These are phyloP conservation scores for Eustoma russellianum DNA, from an alignment of 257 asterid species.

Conservation along the genomic window DNA sequence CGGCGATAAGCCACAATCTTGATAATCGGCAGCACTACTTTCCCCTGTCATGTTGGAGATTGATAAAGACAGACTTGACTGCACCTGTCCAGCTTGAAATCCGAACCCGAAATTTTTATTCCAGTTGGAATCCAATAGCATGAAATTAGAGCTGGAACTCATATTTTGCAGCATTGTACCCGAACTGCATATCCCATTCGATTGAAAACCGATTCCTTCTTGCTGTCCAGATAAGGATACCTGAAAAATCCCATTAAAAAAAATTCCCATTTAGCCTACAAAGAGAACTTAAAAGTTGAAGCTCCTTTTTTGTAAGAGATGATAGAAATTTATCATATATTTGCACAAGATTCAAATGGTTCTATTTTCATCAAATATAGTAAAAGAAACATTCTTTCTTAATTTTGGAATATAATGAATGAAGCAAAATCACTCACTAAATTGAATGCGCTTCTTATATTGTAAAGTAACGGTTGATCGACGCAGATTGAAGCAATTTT, in stretches of 20 bases:
- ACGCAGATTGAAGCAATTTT: too few species aligned
- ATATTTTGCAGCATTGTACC: slow-evolving; percentile 34
- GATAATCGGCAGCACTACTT: slow-evolving; percentile 47
- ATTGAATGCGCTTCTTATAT: too few species aligned
- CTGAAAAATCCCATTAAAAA: slow-evolving; percentile 18
- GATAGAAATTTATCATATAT: too few species aligned
- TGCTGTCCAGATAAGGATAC: slow-evolving; percentile 44
- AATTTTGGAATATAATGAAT: too few species aligned
- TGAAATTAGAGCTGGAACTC: slow-evolving; percentile 19
- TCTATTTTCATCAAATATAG: too few species aligned
- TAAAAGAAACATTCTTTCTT: too few species aligned
- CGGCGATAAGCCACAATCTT: slow-evolving; percentile 58
- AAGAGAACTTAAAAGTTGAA: not conserved
- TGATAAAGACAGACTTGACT: slow-evolving; percentile 34
- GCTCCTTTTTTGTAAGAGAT: too few species aligned
- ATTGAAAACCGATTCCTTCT: slow-evolving; percentile 37
- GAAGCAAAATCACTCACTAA: too few species aligned
- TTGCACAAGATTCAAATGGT: too few species aligned
- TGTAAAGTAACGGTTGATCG: too few species aligned
- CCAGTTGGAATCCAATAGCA: slow-evolving; percentile 39
- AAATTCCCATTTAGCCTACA: not conserved
- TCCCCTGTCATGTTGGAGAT: slow-evolving; percentile 52
- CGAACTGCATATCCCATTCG: slow-evolving; percentile 24
- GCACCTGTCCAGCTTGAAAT: slow-evolving; percentile 38
- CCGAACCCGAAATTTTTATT: slow-evolving; percentile 27